Evolutionary conservation across 1,284 basidiomycete species (phyloP), one percentile per base, ranked within the genome.

Genomic region (Melampsora americana): DNA sequence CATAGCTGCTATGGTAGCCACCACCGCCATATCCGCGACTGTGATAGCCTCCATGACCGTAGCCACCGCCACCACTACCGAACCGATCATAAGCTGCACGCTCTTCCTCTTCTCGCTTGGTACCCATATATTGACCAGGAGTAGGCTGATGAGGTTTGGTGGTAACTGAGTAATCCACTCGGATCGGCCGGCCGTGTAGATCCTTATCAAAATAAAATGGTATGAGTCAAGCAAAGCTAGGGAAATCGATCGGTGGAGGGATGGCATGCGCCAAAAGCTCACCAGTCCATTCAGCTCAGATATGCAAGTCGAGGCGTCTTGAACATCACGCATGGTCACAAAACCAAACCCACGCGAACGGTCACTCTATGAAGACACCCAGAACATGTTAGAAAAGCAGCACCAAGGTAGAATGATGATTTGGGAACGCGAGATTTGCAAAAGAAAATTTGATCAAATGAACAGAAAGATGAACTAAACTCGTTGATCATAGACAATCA

Each of bases 321-420:
- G 93, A 20, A 90, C 87, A 50, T 87, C 87, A 53, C 87, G 87
- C 94, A 99, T 98, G 79, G 90, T 91, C 83, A 99, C 93, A 83
- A 99, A 99, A 53, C 95, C 95, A 80, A 99, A 99, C 11, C 94
- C 96, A 79, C 95, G 91, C 72, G 95, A 98, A 77, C 96, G 90
- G 82, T 94, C 93, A 65, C 93, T 92, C 92, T 95, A 18, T 56
- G 11, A 14, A 56, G n/a, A 23, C 53, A 1, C 53, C 6, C 6
- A 42, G 39, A 6, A 42, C 28, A 9, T 7, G 30, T 30, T n/a
- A 26, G 42, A 32, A 59, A 59, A 23, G 23, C 2, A 39, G n/a
- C 11, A 46, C 7, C 11, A 59, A 64, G n/a, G n/a, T 48, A 62
- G 30, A 23, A 26, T 30, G 32, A 23, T n/a, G 5, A 39, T 4